Evolutionary conservation across 805 yeast genomes (phyloP), one percentile per base, ranked within the genome.

Genomic region (Ogataea neopini): DNA sequence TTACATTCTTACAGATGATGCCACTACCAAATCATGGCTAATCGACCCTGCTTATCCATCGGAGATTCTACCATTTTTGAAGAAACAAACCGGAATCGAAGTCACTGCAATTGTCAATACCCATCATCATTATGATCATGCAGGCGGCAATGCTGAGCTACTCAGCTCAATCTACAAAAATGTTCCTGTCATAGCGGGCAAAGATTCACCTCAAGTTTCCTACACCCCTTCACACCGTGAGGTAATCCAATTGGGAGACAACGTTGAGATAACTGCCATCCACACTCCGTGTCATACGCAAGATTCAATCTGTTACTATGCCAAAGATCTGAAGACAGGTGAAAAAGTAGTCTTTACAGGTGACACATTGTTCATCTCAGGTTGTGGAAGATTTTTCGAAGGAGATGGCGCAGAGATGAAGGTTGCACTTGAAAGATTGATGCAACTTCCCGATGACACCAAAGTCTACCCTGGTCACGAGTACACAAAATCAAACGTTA

Each of bases 241-340:
- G 51, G 69, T 72, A 15, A 72, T 86, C 50, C 73, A 75, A 50
- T 69, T 90, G 49, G 96, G 97, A 3, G 70, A 74, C 34, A 65
- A 76, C 51, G 62, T 92, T 43, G 74, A 79, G 14, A 78, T 91
- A 43, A 81, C 84, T 1, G 95, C 97, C 0, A 72, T 92, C 33
- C 92, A 92, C 67, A 94, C 99, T 0, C 99, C 99, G 3, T 94
- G 99, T 63, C 99, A 94, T 66, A 94, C 99, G 0, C 94, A 86
- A 67, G 99, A 94, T 68, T 88, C 96, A 3, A 87, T 94, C 50
- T 92, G 98, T 62, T 94, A 89, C 67, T 86, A 68, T 58, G 89
- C 79, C 0, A 71, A 72, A 40, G 98, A 92, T 63, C 56, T 64
- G n/a, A 63, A 66, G 29, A 80, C 90, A 0, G 76, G 74, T 28